A percentile compares a stretch with the other conserved stretches of the same genome.
Evolutionary conservation across 768 basidiomycete species (phyloP).

Genomic region (Psilocybe sp.): DNA sequence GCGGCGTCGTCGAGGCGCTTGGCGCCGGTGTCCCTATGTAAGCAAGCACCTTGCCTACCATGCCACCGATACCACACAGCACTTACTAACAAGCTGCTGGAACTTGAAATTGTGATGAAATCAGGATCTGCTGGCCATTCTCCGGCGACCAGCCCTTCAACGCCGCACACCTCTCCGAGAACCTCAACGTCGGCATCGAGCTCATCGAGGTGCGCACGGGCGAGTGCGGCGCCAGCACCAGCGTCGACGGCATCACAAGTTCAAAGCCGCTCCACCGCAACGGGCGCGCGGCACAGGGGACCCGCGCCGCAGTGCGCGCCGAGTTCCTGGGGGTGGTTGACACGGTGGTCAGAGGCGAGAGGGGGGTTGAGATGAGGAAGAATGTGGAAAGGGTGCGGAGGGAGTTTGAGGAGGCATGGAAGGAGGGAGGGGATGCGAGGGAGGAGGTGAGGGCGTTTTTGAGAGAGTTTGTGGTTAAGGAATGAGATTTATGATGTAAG

Average conservation of each 20-base stretch:
- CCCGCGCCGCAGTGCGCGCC: not conserved
- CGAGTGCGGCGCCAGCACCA: too few relatives aligned
- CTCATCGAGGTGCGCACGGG: slow-evolving; percentile 2
- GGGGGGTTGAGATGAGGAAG: not conserved
- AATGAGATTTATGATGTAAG: too few relatives aligned
- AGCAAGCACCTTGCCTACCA: too few relatives aligned
- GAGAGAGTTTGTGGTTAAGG: too few relatives aligned
- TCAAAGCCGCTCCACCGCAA: not conserved
- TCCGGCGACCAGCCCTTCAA: not conserved
- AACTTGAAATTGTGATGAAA: too few relatives aligned
- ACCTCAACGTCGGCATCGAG: not conserved
- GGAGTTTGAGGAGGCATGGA: not conserved
- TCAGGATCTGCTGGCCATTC: slow-evolving; percentile 5
- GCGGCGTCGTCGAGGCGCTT: too few relatives aligned
- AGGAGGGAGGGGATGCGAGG: not conserved
- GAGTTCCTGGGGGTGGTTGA: slow-evolving; percentile 1
- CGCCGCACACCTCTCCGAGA: not conserved
- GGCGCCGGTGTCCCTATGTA: too few relatives aligned
- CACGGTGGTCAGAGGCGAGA: not conserved
- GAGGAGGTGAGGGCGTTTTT: not conserved
- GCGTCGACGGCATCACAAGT: too few relatives aligned
- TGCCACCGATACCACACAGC: too few relatives aligned
- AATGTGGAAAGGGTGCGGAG: not conserved
- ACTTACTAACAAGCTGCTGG: too few relatives aligned
- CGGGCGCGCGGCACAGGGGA: not conserved